phyloP scores from a whole-genome alignment of 2,329 filamentous ascomycete genomes.

The Diaporthe helianthi region DNA sequence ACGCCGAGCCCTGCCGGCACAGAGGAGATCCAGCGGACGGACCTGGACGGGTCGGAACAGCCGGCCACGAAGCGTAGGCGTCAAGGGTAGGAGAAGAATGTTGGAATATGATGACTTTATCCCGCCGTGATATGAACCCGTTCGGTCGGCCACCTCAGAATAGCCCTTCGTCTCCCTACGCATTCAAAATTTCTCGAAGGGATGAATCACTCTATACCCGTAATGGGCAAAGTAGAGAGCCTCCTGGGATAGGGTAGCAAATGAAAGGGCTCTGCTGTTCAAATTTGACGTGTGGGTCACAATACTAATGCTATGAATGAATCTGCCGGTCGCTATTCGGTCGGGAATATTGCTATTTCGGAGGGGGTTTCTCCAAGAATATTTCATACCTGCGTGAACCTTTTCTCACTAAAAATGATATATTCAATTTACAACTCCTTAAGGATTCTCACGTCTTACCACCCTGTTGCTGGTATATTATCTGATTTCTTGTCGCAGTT shows the following conservation, averaged over 20 bases:
- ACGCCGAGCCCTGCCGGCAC: slow-evolving; percentile 56
- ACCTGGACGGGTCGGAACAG: slow-evolving; percentile 43
- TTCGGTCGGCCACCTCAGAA: background rate
- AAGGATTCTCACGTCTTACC: too few species aligned
- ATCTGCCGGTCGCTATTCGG: too few species aligned
- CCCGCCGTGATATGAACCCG: too few species aligned
- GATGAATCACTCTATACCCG: background rate
- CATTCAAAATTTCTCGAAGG: background rate
- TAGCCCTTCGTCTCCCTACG: background rate
- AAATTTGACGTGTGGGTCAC: background rate
- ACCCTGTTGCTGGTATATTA: too few species aligned
- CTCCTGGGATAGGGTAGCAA: slow-evolving; percentile 8
- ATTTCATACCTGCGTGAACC: background rate
- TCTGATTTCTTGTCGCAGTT: background rate
- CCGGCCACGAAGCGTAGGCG: slow-evolving; percentile 44
- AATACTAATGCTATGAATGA: background rate
- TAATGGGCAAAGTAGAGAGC: background rate
- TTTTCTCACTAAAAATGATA: background rate
- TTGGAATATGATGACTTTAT: too few species aligned
- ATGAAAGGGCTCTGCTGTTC: background rate
- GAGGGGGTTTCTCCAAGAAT: background rate
- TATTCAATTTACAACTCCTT: background rate
- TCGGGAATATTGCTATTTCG: background rate
- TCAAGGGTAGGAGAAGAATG: slow-evolving; percentile 37
- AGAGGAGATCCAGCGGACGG: slow-evolving; percentile 57